These are phyloP conservation scores for Sarocladium brachiariae DNA, from an alignment of 2,329 filamentous ascomycete species.

Conservation along the genomic window DNA sequence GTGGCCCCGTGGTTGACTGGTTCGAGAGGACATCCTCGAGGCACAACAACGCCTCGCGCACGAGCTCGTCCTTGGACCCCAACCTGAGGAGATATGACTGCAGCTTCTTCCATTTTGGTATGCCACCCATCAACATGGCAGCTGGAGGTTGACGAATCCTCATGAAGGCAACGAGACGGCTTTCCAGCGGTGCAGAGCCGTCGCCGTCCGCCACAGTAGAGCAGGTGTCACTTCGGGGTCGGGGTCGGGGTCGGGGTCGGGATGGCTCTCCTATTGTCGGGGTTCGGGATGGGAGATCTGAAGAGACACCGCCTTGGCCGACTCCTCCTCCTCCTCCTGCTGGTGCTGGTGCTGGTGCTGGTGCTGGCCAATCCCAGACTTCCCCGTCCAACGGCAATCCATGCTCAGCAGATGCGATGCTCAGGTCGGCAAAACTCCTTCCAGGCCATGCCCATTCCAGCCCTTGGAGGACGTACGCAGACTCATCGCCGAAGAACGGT, in stretches of 20 bases:
- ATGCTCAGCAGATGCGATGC: not conserved
- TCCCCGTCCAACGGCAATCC: not conserved
- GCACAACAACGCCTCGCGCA: conserved; percentile 10
- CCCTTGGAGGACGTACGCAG: not conserved
- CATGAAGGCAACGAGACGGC: not conserved
- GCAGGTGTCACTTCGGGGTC: no score
- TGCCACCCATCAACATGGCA: conserved; percentile 12
- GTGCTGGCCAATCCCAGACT: no score
- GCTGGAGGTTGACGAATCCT: conserved; percentile 11
- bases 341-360: no score
- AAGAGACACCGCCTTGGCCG: no score
- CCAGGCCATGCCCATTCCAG: not conserved
- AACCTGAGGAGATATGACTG: conserved; percentile 10
- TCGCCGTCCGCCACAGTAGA: no score
- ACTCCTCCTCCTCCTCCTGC: no score
- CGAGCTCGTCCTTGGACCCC: conserved; percentile 6
- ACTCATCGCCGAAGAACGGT: not conserved
- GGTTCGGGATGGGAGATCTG: no score
- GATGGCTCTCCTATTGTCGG: no score
- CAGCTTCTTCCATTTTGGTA: conserved; percentile 9
- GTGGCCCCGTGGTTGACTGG: not conserved
- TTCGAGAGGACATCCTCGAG: conserved; percentile 10
- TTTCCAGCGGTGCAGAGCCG: conserved; percentile 9
- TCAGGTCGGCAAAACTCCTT: not conserved
- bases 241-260: no score